These are phyloP conservation scores for Lipomyces mesembrius DNA, from an alignment of 805 yeast species.

Conservation along the genomic window DNA sequence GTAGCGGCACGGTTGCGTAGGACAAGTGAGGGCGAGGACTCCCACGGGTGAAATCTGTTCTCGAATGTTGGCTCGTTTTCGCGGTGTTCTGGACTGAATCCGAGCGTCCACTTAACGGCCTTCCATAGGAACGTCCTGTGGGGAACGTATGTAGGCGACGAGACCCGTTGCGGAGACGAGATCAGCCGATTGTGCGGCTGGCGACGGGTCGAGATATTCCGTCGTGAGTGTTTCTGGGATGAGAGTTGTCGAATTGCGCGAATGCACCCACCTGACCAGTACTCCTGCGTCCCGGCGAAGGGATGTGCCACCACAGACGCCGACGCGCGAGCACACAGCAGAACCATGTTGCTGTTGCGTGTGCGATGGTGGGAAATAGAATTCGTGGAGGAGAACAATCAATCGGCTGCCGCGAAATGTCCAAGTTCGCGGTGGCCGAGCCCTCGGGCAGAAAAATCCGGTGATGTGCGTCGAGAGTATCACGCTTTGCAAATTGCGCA, in stretches of 20 bases:
- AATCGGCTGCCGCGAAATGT: background rate
- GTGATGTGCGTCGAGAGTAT: background rate
- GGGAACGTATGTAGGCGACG: background rate
- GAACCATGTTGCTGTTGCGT: slow-evolving; percentile 1
- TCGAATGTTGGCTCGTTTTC: slow-evolving; percentile 71
- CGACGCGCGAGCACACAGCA: background rate
- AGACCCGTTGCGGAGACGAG: background rate
- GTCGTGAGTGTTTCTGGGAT: background rate
- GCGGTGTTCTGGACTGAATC: slow-evolving; percentile 66
- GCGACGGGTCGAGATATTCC: background rate
- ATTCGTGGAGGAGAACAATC: background rate
- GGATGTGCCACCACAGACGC: slow-evolving; percentile 1
- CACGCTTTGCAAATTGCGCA: background rate
- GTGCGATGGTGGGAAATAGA: background rate
- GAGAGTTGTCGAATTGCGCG: background rate
- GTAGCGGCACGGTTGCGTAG: slow-evolving; percentile 89
- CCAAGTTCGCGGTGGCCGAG: background rate
- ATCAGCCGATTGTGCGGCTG: background rate
- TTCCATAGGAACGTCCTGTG: slow-evolving; percentile 45
- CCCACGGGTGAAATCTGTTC: slow-evolving; percentile 86
- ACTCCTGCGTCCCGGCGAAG: background rate
- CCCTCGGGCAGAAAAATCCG: background rate
- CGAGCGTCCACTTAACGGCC: slow-evolving; percentile 54
- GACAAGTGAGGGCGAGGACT: slow-evolving; percentile 85
- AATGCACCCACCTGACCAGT: background rate